Evolutionary conservation across 2,329 filamentous ascomycete species (phyloP).

Genomic region (Pseudogymnoascus sp.): DNA sequence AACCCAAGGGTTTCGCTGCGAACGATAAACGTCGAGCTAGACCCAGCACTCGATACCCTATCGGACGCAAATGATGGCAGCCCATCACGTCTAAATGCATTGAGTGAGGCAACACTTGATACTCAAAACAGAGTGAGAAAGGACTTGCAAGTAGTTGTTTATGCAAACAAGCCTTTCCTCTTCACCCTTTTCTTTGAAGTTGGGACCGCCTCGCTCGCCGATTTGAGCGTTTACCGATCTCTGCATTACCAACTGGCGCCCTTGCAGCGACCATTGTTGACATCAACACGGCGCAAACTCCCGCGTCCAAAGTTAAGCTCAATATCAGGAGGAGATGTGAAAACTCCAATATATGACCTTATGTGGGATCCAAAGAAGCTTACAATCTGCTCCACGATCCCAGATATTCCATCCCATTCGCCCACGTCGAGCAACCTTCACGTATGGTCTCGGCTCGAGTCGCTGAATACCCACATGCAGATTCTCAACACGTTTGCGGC

Average conservation of each 20-base stretch:
- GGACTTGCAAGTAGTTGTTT: constrained; percentile 61
- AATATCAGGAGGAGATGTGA: constrained; percentile 15
- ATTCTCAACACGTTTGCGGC: constrained; percentile 48
- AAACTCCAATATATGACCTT: constrained; percentile 48
- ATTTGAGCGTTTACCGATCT: constrained; percentile 47
- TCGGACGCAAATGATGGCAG: constrained; percentile 27
- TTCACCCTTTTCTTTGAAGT: constrained; percentile 65
- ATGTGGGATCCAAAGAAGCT: constrained; percentile 50
- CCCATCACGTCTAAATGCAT: constrained; percentile 21
- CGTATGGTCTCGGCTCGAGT: constrained; percentile 52
- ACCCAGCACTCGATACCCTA: constrained; percentile 33
- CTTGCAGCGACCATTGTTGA: constrained; percentile 46
- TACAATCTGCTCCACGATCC: constrained; percentile 54
- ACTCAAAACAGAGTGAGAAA: constrained; percentile 46
- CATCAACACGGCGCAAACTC: constrained; percentile 49
- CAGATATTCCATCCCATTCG: constrained; percentile 50
- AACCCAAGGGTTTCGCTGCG: constrained; percentile 53
- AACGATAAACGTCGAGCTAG: constrained; percentile 58
- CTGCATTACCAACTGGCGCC: constrained; percentile 53
- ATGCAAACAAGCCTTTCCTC: constrained; percentile 66
- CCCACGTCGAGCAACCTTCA: constrained; percentile 20
- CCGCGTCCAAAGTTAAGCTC: constrained; percentile 33
- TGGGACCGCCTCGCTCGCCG: constrained; percentile 48
- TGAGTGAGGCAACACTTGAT: constrained; percentile 27
- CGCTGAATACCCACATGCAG: constrained; percentile 56